These are phyloP conservation scores for Lagenidium sp. DNA, from an alignment of 352 stramenopile genomes.

Conservation along the genomic window DNA sequence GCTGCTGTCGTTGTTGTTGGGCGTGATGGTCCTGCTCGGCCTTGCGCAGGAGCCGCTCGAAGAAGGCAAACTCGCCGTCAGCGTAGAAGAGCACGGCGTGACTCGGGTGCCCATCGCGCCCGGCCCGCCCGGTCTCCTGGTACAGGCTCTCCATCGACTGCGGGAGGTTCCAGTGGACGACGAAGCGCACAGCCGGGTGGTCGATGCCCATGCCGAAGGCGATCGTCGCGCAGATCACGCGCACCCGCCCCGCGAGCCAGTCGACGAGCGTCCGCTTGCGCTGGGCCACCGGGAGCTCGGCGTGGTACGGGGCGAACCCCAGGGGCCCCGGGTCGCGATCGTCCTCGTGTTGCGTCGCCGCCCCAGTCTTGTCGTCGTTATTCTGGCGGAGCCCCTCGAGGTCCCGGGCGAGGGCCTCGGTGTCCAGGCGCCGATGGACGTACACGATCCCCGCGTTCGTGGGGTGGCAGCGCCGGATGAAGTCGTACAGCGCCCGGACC, in stretches of 20 bases:
- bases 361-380: too few species aligned
- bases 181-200: conserved; percentile 85
- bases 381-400: too few species aligned
- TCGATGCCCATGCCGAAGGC: conserved; percentile 92
- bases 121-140: conserved; percentile 93
- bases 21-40: neutral
- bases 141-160: conserved; percentile 94
- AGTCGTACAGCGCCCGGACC: conserved; percentile 18
- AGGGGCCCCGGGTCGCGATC: conserved; percentile 1
- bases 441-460: conserved; percentile 29
- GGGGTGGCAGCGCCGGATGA: conserved; percentile 22
- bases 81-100: conserved; percentile 81
- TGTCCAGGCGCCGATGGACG: conserved; percentile 39
- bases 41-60: conserved; percentile 16
- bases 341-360: conserved; percentile 16
- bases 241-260: conserved; percentile 33
- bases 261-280: conserved; percentile 29
- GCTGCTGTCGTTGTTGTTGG: neutral
- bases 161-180: conserved; percentile 81
- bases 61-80: conserved; percentile 25
- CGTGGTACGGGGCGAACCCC: conserved; percentile 33
- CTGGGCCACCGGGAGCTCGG: conserved; percentile 25
- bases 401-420: conserved; percentile 26
- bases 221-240: conserved; percentile 90
- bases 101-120: conserved; percentile 85